A percentile compares a stretch with the other conserved stretches of the same genome.
Conservation (phyloP, 2,329 filamentous ascomycete genomes). For the Alternaria burnsii region DNA sequence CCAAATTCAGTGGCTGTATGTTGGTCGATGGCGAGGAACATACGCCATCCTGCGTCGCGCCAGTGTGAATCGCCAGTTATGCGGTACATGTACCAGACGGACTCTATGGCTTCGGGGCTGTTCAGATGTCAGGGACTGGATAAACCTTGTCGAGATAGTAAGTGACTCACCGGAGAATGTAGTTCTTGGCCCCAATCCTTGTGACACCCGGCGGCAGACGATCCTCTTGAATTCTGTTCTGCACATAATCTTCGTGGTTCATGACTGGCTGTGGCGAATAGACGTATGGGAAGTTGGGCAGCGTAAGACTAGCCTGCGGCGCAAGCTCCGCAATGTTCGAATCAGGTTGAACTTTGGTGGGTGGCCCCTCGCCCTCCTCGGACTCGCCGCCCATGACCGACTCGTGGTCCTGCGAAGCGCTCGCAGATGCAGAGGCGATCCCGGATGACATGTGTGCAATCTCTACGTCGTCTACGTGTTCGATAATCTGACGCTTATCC, state of each 20-base stretch:
- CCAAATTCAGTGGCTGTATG: slow-evolving; percentile 69
- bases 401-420: slow-evolving; percentile 16
- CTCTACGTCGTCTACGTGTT: slow-evolving; percentile 34
- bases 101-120: slow-evolving; percentile 79
- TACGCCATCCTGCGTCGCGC: slow-evolving; percentile 75
- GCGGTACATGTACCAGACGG: slow-evolving; percentile 79
- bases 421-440: slow-evolving; percentile 10
- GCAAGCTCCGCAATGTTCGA: slow-evolving; percentile 20
- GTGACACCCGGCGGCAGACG: slow-evolving; percentile 65
- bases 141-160: neutral
- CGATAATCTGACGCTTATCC: slow-evolving; percentile 38
- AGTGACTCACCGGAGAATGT: slow-evolving; percentile 64
- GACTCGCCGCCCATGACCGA: slow-evolving; percentile 30
- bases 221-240: slow-evolving; percentile 51
- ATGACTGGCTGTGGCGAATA: slow-evolving; percentile 43
- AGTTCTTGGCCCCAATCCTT: slow-evolving; percentile 64
- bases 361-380: slow-evolving; percentile 32
- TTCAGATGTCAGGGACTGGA: slow-evolving; percentile 2
- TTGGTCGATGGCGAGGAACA: slow-evolving; percentile 72
- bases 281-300: slow-evolving; percentile 41
- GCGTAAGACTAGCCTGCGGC: slow-evolving; percentile 25
- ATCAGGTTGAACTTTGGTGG: slow-evolving; percentile 32
- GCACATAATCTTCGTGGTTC: slow-evolving; percentile 48
- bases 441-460: slow-evolving; percentile 23
- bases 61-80: slow-evolving; percentile 72